phyloP scores from a whole-genome alignment of 805 yeast species.

The Candida glaebosa region DNA sequence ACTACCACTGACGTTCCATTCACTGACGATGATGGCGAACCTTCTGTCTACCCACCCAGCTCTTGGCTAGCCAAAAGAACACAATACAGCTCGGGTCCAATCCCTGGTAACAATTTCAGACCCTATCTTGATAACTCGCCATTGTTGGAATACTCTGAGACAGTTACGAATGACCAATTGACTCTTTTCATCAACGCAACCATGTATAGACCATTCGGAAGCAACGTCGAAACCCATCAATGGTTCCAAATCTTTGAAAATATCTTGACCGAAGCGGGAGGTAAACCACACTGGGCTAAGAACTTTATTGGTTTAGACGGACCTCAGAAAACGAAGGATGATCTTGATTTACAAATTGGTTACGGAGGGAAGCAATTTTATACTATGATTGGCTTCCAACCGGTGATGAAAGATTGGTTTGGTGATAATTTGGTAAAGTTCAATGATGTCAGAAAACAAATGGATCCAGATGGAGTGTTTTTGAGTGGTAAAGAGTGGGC shows the following conservation, averaged over 20 bases:
- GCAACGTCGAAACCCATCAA: constrained; percentile 64
- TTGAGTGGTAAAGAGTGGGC: constrained; percentile 80
- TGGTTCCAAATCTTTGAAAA: constrained; percentile 88
- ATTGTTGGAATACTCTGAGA: constrained; percentile 47
- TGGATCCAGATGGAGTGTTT: constrained; percentile 82
- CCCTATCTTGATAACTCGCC: constrained; percentile 86
- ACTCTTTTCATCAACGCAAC: constrained; percentile 90
- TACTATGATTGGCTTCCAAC: constrained; percentile 77
- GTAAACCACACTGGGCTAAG: constrained; percentile 99
- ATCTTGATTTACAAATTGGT: constrained; percentile 35
- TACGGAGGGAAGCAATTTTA: constrained; percentile 50
- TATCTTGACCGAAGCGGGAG: constrained; percentile 72
- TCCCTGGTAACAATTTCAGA: constrained; percentile 78
- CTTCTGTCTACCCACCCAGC: constrained; percentile 38
- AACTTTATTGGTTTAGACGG: constrained; percentile 67
- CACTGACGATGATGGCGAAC: constrained; percentile 30
- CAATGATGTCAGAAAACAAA: constrained; percentile 58
- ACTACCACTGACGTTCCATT: constrained; percentile 45
- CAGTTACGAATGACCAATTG: constrained; percentile 68
- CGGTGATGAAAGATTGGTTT: constrained; percentile 71
- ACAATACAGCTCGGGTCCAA: constrained; percentile 64
- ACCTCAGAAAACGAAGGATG: constrained; percentile 31
- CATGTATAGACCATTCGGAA: constrained; percentile 89
- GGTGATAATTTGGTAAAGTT: constrained; percentile 64
- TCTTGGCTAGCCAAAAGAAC: constrained; percentile 53